These are phyloP conservation scores for Fusarium haematococcum DNA, from an alignment of 2,329 filamentous ascomycete species.

Conservation along the genomic window DNA sequence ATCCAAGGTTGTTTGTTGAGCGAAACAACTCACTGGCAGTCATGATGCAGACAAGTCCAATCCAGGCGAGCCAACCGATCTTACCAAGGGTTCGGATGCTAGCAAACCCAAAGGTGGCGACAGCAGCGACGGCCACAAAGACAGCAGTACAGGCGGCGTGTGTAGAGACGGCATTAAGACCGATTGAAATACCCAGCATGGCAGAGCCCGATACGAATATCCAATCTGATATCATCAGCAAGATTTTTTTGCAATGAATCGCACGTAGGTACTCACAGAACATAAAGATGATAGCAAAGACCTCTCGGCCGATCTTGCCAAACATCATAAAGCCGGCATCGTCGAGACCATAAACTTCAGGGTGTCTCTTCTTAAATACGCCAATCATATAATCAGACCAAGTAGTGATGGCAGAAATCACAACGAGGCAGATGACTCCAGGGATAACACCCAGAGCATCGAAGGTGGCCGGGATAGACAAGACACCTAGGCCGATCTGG, in stretches of 20 bases:
- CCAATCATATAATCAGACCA: constrained; percentile 63
- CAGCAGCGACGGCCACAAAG: constrained; percentile 51
- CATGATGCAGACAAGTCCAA: constrained; percentile 46
- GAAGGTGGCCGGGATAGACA: constrained; percentile 61
- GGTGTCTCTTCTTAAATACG: constrained; percentile 63
- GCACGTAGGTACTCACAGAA: constrained; percentile 44
- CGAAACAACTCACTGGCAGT: constrained; percentile 36
- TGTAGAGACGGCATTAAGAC: constrained; percentile 51
- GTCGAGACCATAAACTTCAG: constrained; percentile 63
- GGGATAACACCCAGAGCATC: constrained; percentile 60
- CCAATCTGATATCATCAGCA: constrained; percentile 34
- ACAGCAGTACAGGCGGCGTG: constrained; percentile 55
- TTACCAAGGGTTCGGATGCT: constrained; percentile 47
- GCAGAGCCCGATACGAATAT: constrained; percentile 52
- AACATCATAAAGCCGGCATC: constrained; percentile 62
- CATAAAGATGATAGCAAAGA: constrained; percentile 52
- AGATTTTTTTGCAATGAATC: background rate
- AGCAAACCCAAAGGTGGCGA: constrained; percentile 44
- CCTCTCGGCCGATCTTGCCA: constrained; percentile 56
- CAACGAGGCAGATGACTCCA: constrained; percentile 57
- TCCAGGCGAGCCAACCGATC: constrained; percentile 49
- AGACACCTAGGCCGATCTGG: constrained; percentile 59
- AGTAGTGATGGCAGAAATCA: constrained; percentile 57
- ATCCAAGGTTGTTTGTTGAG: too few species aligned
- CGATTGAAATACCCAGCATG: constrained; percentile 54